Evolutionary conservation across 257 asterid genomes (phyloP), one percentile per base, ranked within the genome.

Genomic region (Ilex asprella): DNA sequence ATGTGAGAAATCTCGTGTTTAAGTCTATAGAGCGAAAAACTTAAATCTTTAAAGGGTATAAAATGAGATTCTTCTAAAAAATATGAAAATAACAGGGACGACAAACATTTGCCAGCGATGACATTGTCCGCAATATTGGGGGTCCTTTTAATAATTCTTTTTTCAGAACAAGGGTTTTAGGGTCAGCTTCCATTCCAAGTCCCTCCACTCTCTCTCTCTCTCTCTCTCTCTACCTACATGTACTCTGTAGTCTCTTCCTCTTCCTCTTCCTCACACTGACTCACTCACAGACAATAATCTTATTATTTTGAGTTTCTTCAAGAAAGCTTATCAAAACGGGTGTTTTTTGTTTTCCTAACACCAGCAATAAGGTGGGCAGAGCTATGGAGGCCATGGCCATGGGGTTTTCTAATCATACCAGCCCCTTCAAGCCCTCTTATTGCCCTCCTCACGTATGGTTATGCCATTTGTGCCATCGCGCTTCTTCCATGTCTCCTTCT

Each of bases 351-450:
- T 39, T 67, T 51, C 60, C 71, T 78, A 77, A 86, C 73, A 70
- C 70, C 67, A 82, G 90, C 88, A 82, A 70, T 50, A 83, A 75
- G 85, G 89, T 87, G 62, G 85, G 86, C 56, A 82, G 81, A 80
- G 79, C 56, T 62, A 70, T 76, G 12, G 80, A 81, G 31, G 88
- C 89, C 61, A 87, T 87, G 92, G 90, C 87, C 69, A 78, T 83
- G 98, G 94, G 92, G 41, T 85, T 87, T 76, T 75, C 84, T 61
- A 58, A 82, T 69, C 95, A 76, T 64, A 69, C 86, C 39, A 55
- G 82, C 43, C 76, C 85, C 67, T 79, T 84, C 30, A 68, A 84
- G 70, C 72, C 84, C 39, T 46, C 78, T 16, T 67, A 76, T 60
- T 54, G 65, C 63, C 86, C 88, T 43, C 84, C 80, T 11, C 82